Percentiles rank a stretch among this genome's conserved stretches.
Evolutionary conservation across 805 yeast genomes (phyloP).

Genomic region (Starmerella powellii): DNA sequence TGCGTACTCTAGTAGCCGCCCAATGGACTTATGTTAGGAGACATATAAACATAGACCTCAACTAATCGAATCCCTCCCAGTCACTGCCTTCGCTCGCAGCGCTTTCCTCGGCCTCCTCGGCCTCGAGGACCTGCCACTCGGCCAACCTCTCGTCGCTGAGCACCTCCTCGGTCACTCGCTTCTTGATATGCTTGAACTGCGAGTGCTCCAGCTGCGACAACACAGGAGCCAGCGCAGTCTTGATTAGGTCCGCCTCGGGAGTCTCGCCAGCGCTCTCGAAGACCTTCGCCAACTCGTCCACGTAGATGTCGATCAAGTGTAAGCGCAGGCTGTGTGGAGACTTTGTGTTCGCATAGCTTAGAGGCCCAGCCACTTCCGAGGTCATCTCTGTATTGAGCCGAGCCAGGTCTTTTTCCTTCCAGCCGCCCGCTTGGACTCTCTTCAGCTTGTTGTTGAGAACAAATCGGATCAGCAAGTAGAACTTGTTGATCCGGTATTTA

Average conservation of each 20-base stretch:
- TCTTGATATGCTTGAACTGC: conserved; percentile 52
- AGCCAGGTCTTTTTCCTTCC: conserved; percentile 41
- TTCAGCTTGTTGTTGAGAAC: conserved; percentile 53
- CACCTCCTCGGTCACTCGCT: conserved; percentile 53
- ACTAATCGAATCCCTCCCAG: conserved; percentile 29
- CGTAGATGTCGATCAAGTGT: conserved; percentile 70
- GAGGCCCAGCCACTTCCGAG: conserved; percentile 21
- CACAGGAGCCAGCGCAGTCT: conserved; percentile 49
- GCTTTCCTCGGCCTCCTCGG: conserved; percentile 2
- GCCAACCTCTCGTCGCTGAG: conserved; percentile 50
- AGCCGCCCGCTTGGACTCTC: conserved; percentile 41
- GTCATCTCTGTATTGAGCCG: conserved; percentile 36
- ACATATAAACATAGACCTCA: too few species aligned
- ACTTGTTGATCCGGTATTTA: conserved; percentile 77
- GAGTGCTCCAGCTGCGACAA: conserved; percentile 36
- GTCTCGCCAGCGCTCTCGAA: conserved; percentile 34
- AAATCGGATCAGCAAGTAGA: conserved; percentile 65
- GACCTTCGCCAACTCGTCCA: conserved; percentile 71
- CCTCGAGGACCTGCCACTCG: conserved; percentile 41
- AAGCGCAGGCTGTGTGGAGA: conserved; percentile 67
- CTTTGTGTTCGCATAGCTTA: conserved; percentile 42
- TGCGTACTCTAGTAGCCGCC: too few species aligned
- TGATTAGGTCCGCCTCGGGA: conserved; percentile 38
- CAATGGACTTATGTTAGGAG: too few species aligned
- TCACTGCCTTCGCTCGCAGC: conserved; percentile 12